Evolutionary conservation across 805 yeast genomes (phyloP).

Genomic region (Wickerhamia fluorescens): DNA sequence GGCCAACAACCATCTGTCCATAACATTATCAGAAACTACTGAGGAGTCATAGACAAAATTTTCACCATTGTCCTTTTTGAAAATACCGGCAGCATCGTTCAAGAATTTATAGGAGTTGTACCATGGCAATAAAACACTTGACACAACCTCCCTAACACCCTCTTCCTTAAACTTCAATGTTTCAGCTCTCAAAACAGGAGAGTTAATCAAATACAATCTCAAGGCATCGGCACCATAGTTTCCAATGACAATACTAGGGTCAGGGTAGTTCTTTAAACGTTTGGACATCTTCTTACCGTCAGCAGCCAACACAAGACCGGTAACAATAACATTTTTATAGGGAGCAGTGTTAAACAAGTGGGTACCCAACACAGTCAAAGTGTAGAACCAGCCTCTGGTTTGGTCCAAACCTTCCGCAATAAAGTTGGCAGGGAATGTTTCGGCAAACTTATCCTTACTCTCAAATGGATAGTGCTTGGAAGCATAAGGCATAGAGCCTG

Average conservation of each 20-base stretch:
- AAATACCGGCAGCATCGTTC: constrained; percentile 85
- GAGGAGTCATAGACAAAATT: constrained; percentile 68
- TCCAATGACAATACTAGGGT: constrained; percentile 74
- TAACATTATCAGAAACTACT: constrained; percentile 70
- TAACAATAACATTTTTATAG: constrained; percentile 88
- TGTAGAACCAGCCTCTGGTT: constrained; percentile 99
- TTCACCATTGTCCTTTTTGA: constrained; percentile 64
- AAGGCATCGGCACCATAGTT: constrained; percentile 97
- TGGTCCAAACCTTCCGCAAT: constrained; percentile 98
- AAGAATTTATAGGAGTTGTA: constrained; percentile 96
- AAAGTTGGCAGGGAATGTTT: constrained; percentile 92
- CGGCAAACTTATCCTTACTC: constrained; percentile 58
- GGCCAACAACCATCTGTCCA: constrained; percentile 97
- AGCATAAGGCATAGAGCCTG: constrained; percentile 99
- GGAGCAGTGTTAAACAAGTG: constrained; percentile 91
- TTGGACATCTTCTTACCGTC: constrained; percentile 99
- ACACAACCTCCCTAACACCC: constrained; percentile 96
- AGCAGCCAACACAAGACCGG: constrained; percentile 94
- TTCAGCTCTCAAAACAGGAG: constrained; percentile 96
- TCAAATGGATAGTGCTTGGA: constrained; percentile 96
- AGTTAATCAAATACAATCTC: constrained; percentile 90
- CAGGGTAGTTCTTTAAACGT: constrained; percentile 96
- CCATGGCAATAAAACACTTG: constrained; percentile 96
- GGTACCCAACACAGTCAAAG: constrained; percentile 91
- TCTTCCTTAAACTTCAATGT: constrained; percentile 95